phyloP scores from a whole-genome alignment of 805 yeast genomes.

The Ascoidea asiatica region DNA sequence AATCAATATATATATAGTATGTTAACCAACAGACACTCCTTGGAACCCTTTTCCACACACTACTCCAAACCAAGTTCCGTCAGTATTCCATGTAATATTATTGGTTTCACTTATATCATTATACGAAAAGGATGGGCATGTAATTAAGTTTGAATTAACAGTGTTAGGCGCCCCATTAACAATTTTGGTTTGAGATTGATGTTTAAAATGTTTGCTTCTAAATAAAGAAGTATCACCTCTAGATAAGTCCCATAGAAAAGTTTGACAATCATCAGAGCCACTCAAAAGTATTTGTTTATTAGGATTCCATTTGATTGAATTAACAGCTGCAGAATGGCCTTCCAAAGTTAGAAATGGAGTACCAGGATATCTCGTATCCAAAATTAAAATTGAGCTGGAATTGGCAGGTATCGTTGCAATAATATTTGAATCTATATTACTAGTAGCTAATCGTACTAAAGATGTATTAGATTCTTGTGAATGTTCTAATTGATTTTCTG shows the following conservation, averaged over 20 bases:
- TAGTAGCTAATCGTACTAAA: constrained; percentile 61
- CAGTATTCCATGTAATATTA: constrained; percentile 57
- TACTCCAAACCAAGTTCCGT: constrained; percentile 74
- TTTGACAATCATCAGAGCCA: constrained; percentile 67
- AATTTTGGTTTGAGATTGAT: constrained; percentile 1
- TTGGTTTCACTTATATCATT: constrained; percentile 63
- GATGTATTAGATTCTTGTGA: constrained; percentile 31
- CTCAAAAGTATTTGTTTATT: constrained; percentile 42
- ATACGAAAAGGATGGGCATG: constrained; percentile 31
- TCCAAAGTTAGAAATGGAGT: constrained; percentile 57
- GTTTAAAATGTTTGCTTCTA: constrained; percentile 1
- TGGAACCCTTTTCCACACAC: constrained; percentile 59
- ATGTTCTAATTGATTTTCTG: constrained; percentile 3
- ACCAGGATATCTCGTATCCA: constrained; percentile 86
- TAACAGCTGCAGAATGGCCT: constrained; percentile 57
- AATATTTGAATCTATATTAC: constrained; percentile 68
- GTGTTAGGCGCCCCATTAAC: background rate
- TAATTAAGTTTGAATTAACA: constrained; percentile 5
- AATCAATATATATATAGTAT: no score
- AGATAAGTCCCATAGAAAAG: constrained; percentile 49
- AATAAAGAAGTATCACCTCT: background rate
- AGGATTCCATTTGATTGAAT: constrained; percentile 81
- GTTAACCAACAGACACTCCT: no score
- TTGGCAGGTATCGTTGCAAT: constrained; percentile 73
- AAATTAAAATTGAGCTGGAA: constrained; percentile 47